Evolutionary conservation across 2,329 filamentous ascomycete species (phyloP).

Genomic region (Claviceps cyperi): DNA sequence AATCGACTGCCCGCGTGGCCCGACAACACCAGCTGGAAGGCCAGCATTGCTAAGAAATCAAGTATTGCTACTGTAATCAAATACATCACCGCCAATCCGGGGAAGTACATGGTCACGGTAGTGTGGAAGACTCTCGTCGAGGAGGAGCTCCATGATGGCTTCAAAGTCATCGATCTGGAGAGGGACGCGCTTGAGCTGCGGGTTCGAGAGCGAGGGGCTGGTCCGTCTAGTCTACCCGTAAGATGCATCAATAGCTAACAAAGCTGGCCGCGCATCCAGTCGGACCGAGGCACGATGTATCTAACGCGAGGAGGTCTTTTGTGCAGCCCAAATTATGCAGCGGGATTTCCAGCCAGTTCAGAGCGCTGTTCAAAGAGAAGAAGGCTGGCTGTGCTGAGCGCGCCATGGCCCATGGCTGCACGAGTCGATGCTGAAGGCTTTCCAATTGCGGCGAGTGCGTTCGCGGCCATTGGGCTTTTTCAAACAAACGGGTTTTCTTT

Average conservation of each 20-base stretch:
- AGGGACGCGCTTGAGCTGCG: background rate
- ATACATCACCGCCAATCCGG: slow-evolving; percentile 1
- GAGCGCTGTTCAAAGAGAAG: too few relatives aligned
- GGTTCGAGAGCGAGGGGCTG: background rate
- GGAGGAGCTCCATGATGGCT: background rate
- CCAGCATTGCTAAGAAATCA: background rate
- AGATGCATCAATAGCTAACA: background rate
- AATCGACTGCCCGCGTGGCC: background rate
- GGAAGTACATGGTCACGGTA: background rate
- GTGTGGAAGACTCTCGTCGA: background rate
- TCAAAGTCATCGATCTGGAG: background rate
- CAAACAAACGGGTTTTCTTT: too few relatives aligned
- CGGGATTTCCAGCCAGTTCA: too few relatives aligned
- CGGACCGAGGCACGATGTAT: too few relatives aligned
- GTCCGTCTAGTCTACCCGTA: background rate
- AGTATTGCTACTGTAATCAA: background rate
- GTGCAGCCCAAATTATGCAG: too few relatives aligned
- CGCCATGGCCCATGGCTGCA: too few relatives aligned
- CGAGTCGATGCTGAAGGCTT: too few relatives aligned
- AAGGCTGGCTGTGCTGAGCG: too few relatives aligned
- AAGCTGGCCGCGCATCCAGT: background rate
- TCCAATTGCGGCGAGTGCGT: too few relatives aligned
- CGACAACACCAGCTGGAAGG: background rate
- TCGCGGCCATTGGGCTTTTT: too few relatives aligned
- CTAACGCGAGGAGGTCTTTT: too few relatives aligned